Evolutionary conservation across 805 yeast genomes (phyloP).

Genomic region (Kregervanrija fluxuum): DNA sequence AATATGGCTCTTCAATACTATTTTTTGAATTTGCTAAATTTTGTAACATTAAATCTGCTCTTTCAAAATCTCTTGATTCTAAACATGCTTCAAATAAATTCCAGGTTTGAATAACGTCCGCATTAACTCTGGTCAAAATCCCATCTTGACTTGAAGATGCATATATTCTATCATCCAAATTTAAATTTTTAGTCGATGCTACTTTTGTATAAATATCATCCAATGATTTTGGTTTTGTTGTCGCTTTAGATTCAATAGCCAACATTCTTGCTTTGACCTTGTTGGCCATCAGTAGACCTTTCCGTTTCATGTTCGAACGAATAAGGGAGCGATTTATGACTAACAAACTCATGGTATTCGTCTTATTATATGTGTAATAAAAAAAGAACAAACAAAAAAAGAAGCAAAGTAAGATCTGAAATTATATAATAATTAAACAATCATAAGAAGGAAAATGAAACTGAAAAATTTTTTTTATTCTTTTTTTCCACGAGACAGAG

Average conservation of each 20-base stretch:
- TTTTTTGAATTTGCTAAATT: conserved; percentile 38
- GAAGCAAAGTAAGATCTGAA: too few species aligned
- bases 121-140: conserved; percentile 21
- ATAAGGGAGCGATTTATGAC: too few species aligned
- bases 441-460: too few species aligned
- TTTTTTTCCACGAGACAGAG: background rate
- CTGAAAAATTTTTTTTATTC: conserved; percentile 1
- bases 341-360: too few species aligned
- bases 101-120: conserved; percentile 35
- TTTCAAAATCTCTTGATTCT: conserved; percentile 51
- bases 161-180: conserved; percentile 7
- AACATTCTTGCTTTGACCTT: conserved; percentile 1
- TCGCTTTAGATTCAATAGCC: conserved; percentile 9
- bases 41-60: conserved; percentile 63
- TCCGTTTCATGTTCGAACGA: too few species aligned
- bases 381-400: too few species aligned
- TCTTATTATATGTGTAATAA: too few species aligned
- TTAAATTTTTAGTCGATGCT: background rate
- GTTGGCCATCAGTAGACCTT: too few species aligned
- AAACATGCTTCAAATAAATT: conserved; percentile 74
- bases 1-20: conserved; percentile 28
- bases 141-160: conserved; percentile 22
- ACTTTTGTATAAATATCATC: conserved; percentile 14
- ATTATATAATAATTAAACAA: too few species aligned
- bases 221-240: conserved; percentile 11